These are phyloP conservation scores for Rhizopogon salebrosus DNA, from an alignment of 768 basidiomycete species.

Conservation along the genomic window DNA sequence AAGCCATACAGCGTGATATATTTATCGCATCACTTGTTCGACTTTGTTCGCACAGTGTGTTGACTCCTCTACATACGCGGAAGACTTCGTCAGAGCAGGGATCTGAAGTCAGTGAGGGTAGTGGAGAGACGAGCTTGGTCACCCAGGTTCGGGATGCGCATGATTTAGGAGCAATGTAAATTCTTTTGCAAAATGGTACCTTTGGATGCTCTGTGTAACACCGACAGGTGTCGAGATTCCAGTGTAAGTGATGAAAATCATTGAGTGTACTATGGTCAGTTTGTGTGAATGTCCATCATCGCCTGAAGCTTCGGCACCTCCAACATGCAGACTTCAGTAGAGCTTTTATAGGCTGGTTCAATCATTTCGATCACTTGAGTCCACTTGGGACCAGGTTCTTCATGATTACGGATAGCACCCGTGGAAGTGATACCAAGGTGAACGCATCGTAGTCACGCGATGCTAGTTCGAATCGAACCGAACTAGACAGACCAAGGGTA, in stretches of 20 bases:
- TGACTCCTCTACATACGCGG: too few species aligned
- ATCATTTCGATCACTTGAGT: slow-evolving; percentile 70
- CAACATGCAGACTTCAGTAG: slow-evolving; percentile 51
- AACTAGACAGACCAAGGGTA: too few species aligned
- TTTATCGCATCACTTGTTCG: not conserved
- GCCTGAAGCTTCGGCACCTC: slow-evolving; percentile 20
- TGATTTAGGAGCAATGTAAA: not conserved
- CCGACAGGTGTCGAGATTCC: not conserved
- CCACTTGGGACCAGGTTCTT: slow-evolving; percentile 61
- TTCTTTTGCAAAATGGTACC: not conserved
- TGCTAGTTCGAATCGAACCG: too few species aligned
- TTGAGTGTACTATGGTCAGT: too few species aligned
- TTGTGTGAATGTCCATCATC: too few species aligned
- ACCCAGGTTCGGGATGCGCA: not conserved
- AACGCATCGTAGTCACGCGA: too few species aligned
- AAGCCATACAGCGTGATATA: not conserved
- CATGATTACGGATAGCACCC: slow-evolving; percentile 50
- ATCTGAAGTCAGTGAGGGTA: too few species aligned
- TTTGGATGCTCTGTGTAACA: not conserved
- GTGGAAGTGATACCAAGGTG: too few species aligned
- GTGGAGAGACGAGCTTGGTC: not conserved
- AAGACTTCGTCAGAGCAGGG: too few species aligned
- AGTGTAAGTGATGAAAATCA: not conserved
- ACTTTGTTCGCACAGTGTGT: too few species aligned
- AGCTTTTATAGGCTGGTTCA: slow-evolving; percentile 66